Evolutionary conservation across 1,284 basidiomycete species (phyloP).

Genomic region (Inonotus hispidus): DNA sequence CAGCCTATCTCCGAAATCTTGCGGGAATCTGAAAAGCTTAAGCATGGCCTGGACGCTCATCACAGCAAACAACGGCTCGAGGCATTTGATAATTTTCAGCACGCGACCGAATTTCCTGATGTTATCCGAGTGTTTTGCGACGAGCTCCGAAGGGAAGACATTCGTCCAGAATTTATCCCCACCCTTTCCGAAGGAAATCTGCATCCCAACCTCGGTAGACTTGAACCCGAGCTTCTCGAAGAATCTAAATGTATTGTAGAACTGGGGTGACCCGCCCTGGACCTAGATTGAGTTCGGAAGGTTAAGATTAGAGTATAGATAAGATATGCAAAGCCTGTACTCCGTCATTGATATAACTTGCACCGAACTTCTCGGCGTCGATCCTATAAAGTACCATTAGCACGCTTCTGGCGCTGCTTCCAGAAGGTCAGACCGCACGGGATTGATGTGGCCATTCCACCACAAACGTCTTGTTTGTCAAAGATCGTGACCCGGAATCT

Average conservation of each 20-base stretch:
- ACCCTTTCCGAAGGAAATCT: conserved; percentile 60
- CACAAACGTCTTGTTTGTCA: conserved; percentile 45
- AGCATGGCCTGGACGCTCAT: conserved; percentile 56
- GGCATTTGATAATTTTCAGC: conserved; percentile 46
- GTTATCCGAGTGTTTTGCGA: conserved; percentile 41
- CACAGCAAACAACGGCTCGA: conserved; percentile 52
- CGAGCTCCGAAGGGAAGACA: conserved; percentile 53
- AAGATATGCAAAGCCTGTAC: conserved; percentile 24
- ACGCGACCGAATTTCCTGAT: conserved; percentile 56
- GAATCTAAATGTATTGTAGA: conserved; percentile 53
- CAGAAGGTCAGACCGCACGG: conserved; percentile 18
- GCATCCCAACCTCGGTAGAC: conserved; percentile 50
- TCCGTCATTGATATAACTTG: conserved; percentile 55
- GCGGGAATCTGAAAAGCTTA: conserved; percentile 52
- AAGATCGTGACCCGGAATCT: conserved; percentile 51
- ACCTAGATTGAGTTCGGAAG: conserved; percentile 20
- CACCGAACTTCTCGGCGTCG: conserved; percentile 43
- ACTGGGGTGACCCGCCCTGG: conserved; percentile 51
- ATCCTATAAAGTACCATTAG: conserved; percentile 27
- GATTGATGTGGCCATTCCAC: conserved; percentile 60
- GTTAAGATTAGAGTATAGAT: neutral
- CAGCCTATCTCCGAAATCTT: conserved; percentile 52
- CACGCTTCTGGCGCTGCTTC: neutral
- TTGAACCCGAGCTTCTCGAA: conserved; percentile 51
- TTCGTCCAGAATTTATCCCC: conserved; percentile 61